These are phyloP conservation scores for Miamiensis avidus DNA, from an alignment of 169 alveolate genomes.

Conservation along the genomic window DNA sequence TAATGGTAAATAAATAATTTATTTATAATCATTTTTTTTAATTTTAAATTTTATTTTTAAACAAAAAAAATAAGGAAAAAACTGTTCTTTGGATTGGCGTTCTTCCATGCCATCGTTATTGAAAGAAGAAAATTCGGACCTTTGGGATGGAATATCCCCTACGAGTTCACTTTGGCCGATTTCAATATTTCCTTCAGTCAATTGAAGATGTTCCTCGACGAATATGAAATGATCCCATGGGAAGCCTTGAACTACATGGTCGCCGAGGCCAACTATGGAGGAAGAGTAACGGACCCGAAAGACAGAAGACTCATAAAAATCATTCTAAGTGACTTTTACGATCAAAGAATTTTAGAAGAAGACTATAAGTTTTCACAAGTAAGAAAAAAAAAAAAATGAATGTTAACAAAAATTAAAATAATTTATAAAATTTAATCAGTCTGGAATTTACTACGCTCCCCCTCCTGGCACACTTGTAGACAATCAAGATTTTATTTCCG, in stretches of 20 bases:
- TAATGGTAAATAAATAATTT: slow-evolving; percentile 28
- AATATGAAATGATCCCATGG: slow-evolving; percentile 84
- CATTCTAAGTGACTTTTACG: slow-evolving; percentile 73
- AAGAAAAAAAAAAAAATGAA: neutral
- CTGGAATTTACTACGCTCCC: slow-evolving; percentile 75
- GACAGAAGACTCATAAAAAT: slow-evolving; percentile 76
- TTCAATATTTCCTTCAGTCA: slow-evolving; percentile 83
- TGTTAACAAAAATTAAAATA: neutral
- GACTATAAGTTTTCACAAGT: slow-evolving; percentile 49
- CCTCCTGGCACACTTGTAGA: slow-evolving; percentile 52
- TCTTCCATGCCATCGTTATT: slow-evolving; percentile 85
- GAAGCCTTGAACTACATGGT: slow-evolving; percentile 88
- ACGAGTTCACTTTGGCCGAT: slow-evolving; percentile 86
- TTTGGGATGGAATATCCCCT: slow-evolving; percentile 91
- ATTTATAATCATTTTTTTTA: too few species aligned
- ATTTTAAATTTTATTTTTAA: slow-evolving; percentile 21
- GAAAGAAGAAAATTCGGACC: slow-evolving; percentile 92
- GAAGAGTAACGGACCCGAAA: slow-evolving; percentile 87
- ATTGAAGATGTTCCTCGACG: slow-evolving; percentile 87
- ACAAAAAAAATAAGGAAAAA: slow-evolving; percentile 43
- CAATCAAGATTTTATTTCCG: slow-evolving; percentile 67
- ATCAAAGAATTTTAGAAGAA: slow-evolving; percentile 72
- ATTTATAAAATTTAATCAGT: slow-evolving; percentile 25
- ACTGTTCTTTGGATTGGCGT: slow-evolving; percentile 81
- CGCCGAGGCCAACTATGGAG: slow-evolving; percentile 91